Conservation (phyloP, 345 rosid species). For the Hibiscus tridactylites region DNA sequence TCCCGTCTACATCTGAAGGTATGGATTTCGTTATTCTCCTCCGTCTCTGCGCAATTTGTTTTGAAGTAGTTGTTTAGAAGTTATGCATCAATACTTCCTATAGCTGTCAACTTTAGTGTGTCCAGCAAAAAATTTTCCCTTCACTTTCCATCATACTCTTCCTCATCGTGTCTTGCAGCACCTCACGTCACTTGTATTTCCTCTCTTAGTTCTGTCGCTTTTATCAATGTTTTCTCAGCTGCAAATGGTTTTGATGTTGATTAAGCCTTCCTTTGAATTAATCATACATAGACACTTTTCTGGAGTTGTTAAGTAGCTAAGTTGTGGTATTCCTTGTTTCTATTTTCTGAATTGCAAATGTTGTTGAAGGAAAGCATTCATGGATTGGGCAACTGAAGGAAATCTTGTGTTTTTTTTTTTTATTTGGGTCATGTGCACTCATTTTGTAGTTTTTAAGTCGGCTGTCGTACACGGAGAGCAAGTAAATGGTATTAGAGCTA, state of each 20-base stretch:
- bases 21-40: conserved; percentile 19
- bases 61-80: not conserved
- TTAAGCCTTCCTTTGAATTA: conserved; percentile 1
- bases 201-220: conserved; percentile 1
- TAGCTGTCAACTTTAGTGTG: conserved; percentile 4
- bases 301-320: too few species aligned
- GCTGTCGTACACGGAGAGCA: too few species aligned
- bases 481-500: too few species aligned
- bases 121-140: not conserved
- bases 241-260: conserved; percentile 5
- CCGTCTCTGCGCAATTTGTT: not conserved
- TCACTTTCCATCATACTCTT: not conserved
- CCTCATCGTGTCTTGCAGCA: not conserved
- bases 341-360: too few species aligned
- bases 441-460: too few species aligned
- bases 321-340: too few species aligned
- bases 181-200: conserved; percentile 2
- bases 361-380: too few species aligned
- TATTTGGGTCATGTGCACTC: too few species aligned
- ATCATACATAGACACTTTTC: conserved; percentile 18
- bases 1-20: conserved; percentile 30
- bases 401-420: too few species aligned
- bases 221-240: not conserved
- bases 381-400: too few species aligned
- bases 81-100: not conserved